phyloP scores from a whole-genome alignment of 495 filamentous ascomycete genomes.

The Penicillium coprophilum region DNA sequence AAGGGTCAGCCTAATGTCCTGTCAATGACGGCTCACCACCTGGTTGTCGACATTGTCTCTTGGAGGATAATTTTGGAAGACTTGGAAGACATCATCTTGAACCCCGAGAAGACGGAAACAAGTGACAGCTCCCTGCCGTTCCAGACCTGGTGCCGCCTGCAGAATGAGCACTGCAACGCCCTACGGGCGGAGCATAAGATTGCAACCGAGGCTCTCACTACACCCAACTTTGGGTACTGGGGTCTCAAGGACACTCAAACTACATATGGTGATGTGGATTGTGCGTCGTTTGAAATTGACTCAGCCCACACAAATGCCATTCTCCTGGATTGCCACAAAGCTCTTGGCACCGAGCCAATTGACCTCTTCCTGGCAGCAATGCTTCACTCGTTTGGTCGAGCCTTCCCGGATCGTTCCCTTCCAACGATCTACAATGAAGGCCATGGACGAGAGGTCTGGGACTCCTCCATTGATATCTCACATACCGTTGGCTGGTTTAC shows the following conservation, averaged over 20 bases:
- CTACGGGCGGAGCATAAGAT: conserved; percentile 29
- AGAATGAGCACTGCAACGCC: conserved; percentile 40
- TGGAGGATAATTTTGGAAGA: conserved; percentile 69
- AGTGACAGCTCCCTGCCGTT: conserved; percentile 55
- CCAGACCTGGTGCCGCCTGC: conserved; percentile 58
- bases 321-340: conserved; percentile 45
- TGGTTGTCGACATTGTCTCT: conserved; percentile 69
- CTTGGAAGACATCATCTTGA: conserved; percentile 60
- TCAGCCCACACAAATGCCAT: conserved; percentile 40
- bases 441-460: conserved; percentile 57
- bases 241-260: conserved; percentile 46
- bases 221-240: conserved; percentile 49
- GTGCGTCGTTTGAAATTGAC: conserved; percentile 48
- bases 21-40: conserved; percentile 66
- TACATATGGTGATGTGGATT: conserved; percentile 51
- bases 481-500: conserved; percentile 65
- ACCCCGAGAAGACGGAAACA: conserved; percentile 32
- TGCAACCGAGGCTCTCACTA: conserved; percentile 26
- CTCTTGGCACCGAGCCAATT: conserved; percentile 50
- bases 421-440: conserved; percentile 58
- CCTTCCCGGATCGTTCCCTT: conserved; percentile 50
- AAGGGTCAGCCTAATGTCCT: conserved; percentile 43
- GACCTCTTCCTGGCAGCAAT: conserved; percentile 55
- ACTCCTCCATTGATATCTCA: conserved; percentile 53
- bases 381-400: conserved; percentile 49